Conservation (phyloP, 768 basidiomycete genomes). For the Pulveroboletus sp. region DNA sequence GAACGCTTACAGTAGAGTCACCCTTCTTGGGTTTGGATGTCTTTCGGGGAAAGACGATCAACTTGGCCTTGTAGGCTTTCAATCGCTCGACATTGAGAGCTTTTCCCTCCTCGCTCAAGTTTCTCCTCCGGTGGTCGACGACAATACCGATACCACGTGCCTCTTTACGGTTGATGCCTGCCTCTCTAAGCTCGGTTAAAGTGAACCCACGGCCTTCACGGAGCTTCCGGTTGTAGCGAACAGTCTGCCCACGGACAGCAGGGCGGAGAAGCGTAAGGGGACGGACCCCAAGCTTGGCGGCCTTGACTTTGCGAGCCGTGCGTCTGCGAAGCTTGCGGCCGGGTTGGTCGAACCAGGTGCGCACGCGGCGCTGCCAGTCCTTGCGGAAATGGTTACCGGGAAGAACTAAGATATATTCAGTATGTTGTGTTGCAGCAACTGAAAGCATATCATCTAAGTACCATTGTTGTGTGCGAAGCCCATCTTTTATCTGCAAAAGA, state of each 20-base stretch:
- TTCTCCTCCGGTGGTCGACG: constrained; percentile 95
- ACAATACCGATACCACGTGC: constrained; percentile 90
- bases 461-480: constrained; percentile 37
- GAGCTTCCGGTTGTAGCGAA: constrained; percentile 97
- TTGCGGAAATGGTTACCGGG: constrained; percentile 95
- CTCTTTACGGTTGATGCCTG: constrained; percentile 90
- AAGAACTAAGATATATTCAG: constrained; percentile 52
- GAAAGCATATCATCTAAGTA: constrained; percentile 27
- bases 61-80: constrained; percentile 84
- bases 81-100: constrained; percentile 91
- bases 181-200: constrained; percentile 89
- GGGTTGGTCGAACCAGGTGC: constrained; percentile 99
- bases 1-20: constrained; percentile 73
- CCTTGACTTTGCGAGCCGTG: constrained; percentile 87
- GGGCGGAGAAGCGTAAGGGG: constrained; percentile 90
- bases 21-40: constrained; percentile 93
- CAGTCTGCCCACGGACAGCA: constrained; percentile 92
- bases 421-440: constrained; percentile 11
- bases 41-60: constrained; percentile 98
- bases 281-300: constrained; percentile 85
- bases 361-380: constrained; percentile 97
- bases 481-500: constrained; percentile 28
- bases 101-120: constrained; percentile 95
- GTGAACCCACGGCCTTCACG: constrained; percentile 98
- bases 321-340: constrained; percentile 96